Base-by-base conservation (phyloP, 306 rosid genomes). In the Gastrolobium bilobum region DNA sequence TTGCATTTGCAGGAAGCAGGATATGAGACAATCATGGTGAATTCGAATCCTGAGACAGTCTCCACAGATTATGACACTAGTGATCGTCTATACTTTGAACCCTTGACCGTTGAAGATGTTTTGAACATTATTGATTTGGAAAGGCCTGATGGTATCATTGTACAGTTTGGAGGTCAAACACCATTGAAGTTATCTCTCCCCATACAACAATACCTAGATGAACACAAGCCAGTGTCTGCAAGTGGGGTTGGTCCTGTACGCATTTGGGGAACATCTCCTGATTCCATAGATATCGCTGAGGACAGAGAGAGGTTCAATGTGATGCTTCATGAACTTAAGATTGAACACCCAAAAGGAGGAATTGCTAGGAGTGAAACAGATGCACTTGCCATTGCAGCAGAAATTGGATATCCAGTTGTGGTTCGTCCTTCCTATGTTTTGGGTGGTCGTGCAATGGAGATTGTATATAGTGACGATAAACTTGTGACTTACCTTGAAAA, bases 371-470 rank as follows among this genome's bases (percentile, higher is more conserved):
- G 98, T 10, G 99, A 90, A 73, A 57, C 61, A n/a, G 93, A 91
- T 81, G 99, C 98, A 35, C 91, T 93, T 79, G 81, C 91, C 75
- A 93, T 96, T 74, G 98, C 98, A 1, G 80, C 78, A 34, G 91
- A 93, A 20, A 86, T 96, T 78, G 99, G 99, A 52, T 96, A 96
- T 75, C 99, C 98, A 0, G 94, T 93, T 43, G 98, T 93, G 75
- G 99, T 96, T 73, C 90, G 97, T 9, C 99, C 99, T 71, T 96
- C 97, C 5, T 96, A 96, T 85, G 99, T 93, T 42, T 77, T 93
- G 90, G 99, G 99, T 37, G 99, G 99, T 71, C 94, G 96, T 58
- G 99, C 96, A 60, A 96, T 96, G 99, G 98, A 96, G 82, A 93
- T 96, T 83, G 99, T 90, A n/a, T 90, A 91, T 56, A 86, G 83